phyloP scores from a whole-genome alignment of 2,329 filamentous ascomycete species.

The Talaromyces sp. region DNA sequence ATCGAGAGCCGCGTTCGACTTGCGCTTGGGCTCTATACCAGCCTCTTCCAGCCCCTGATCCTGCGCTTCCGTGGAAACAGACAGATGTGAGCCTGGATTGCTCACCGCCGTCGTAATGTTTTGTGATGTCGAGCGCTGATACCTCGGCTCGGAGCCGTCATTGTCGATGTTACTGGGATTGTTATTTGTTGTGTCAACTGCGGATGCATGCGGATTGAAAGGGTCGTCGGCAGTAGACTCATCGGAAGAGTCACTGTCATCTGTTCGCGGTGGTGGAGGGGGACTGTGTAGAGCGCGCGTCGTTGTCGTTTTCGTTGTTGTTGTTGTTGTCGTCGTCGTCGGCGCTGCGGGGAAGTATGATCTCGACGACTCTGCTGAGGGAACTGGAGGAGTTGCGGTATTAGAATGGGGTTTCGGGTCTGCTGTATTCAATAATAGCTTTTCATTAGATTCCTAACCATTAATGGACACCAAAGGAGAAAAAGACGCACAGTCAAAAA shows the following conservation, averaged over 20 bases:
- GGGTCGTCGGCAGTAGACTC: constrained; percentile 33
- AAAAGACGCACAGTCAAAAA: constrained; percentile 3
- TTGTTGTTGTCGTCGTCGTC: not conserved
- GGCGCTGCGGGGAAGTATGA: constrained; percentile 12
- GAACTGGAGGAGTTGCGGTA: constrained; percentile 31
- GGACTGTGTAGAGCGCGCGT: not conserved
- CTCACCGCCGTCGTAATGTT: not conserved
- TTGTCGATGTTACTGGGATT: not conserved
- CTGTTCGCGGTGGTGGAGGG: not conserved
- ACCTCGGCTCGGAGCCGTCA: not conserved
- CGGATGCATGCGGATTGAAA: constrained; percentile 28
- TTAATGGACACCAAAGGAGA: not conserved
- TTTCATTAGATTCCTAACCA: not conserved
- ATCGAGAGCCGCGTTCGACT: constrained; percentile 51
- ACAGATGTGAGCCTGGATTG: not conserved
- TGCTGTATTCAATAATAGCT: constrained; percentile 1
- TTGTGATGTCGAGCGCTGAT: not conserved
- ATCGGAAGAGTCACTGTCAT: constrained; percentile 23
- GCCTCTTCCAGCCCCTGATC: not conserved
- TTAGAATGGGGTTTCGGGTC: constrained; percentile 11
- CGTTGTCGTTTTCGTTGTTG: not conserved
- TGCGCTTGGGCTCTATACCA: not conserved
- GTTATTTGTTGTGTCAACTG: not conserved
- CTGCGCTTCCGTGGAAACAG: not conserved
- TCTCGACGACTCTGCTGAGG: constrained; percentile 11